phyloP scores from a whole-genome alignment of 768 basidiomycete genomes.

The Agrocybe pediades region DNA sequence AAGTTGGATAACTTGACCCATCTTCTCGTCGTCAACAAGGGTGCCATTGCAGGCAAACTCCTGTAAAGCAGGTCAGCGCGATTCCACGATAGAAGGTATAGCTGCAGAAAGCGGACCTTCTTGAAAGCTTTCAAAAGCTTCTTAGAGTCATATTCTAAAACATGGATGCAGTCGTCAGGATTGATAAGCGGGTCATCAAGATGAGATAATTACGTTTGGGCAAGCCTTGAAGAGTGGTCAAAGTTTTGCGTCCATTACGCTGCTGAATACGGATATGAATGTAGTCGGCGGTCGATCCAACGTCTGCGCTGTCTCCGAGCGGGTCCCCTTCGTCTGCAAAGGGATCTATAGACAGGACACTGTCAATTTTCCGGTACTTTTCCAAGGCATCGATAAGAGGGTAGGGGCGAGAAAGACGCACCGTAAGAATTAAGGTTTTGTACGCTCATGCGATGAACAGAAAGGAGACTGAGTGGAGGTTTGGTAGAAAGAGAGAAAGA shows the following conservation, averaged over 20 bases:
- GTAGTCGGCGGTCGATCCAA: slow-evolving; percentile 80
- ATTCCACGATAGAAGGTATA: neutral
- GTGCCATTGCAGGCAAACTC: slow-evolving; percentile 99
- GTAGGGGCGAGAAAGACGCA: slow-evolving; percentile 32
- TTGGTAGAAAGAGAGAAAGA: slow-evolving; percentile 27
- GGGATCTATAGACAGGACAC: slow-evolving; percentile 62
- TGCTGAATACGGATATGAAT: slow-evolving; percentile 99
- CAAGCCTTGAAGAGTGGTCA: slow-evolving; percentile 96
- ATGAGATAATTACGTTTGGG: slow-evolving; percentile 62
- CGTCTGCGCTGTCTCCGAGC: slow-evolving; percentile 71
- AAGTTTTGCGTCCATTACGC: slow-evolving; percentile 97
- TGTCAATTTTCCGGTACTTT: slow-evolving; percentile 10
- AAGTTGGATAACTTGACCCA: slow-evolving; percentile 97
- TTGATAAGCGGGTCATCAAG: slow-evolving; percentile 7
- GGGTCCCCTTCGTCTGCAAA: slow-evolving; percentile 94
- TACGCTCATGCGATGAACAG: slow-evolving; percentile 86
- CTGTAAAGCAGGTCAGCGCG: slow-evolving; percentile 35
- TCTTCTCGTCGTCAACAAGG: slow-evolving; percentile 92
- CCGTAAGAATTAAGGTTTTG: slow-evolving; percentile 88
- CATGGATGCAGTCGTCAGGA: slow-evolving; percentile 12
- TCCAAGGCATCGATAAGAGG: slow-evolving; percentile 22
- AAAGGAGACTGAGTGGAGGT: slow-evolving; percentile 49
- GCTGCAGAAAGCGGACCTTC: slow-evolving; percentile 62
- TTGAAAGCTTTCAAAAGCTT: slow-evolving; percentile 99
- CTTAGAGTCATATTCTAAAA: slow-evolving; percentile 91